Evolutionary conservation across 805 yeast species (phyloP).

Genomic region (Metschnikowia hibisci): DNA sequence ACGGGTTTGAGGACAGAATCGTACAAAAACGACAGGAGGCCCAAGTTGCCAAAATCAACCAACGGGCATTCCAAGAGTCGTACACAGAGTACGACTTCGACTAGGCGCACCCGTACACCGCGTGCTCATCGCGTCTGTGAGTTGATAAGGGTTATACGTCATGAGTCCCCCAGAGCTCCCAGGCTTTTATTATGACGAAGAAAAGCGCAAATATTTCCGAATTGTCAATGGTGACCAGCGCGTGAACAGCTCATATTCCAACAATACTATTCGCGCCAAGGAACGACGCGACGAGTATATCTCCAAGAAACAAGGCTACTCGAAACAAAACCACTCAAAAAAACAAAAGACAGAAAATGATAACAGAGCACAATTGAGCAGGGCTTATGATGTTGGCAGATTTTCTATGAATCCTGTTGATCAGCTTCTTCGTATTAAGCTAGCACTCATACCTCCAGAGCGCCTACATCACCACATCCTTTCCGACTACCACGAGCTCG

Average conservation of each 20-base stretch:
- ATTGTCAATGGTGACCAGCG: constrained; percentile 29
- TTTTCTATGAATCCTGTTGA: background rate
- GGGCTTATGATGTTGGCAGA: background rate
- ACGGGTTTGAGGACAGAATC: constrained; percentile 74
- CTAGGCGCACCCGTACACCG: constrained; percentile 11
- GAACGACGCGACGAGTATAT: constrained; percentile 15
- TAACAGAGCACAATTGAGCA: background rate
- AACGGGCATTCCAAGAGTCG: constrained; percentile 13
- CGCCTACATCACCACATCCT: background rate
- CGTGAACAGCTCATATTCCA: constrained; percentile 23
- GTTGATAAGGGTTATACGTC: background rate
- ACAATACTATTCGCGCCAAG: constrained; percentile 24
- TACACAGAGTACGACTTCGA: constrained; percentile 20
- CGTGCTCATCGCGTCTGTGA: constrained; percentile 2
- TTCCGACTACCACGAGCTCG: background rate
- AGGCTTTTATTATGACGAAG: constrained; percentile 30
- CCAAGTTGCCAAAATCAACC: constrained; percentile 12
- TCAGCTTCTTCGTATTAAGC: background rate
- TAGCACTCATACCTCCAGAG: background rate
- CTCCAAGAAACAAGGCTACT: background rate
- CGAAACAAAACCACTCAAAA: background rate
- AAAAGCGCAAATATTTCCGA: constrained; percentile 28
- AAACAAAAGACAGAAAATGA: background rate
- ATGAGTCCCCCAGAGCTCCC: constrained; percentile 25
- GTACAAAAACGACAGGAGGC: constrained; percentile 36